phyloP scores from a whole-genome alignment of 257 asterid species.

The Paraleonurus japonicus region DNA sequence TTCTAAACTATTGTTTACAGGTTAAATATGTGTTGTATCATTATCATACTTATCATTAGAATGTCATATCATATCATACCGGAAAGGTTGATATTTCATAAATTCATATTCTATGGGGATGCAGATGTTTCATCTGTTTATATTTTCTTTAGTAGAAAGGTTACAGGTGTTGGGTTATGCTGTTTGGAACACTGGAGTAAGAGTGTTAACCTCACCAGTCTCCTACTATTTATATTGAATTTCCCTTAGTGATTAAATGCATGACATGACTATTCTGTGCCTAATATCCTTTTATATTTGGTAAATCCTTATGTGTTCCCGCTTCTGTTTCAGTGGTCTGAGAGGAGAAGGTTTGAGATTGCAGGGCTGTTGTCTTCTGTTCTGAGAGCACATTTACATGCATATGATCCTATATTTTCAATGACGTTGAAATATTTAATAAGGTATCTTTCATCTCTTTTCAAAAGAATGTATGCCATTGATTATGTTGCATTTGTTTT shows the following conservation, averaged over 20 bases:
- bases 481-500: background rate
- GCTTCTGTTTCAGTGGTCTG: conserved; percentile 78
- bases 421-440: conserved; percentile 92
- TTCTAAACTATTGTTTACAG: background rate
- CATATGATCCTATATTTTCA: conserved; percentile 85
- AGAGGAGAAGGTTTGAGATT: conserved; percentile 83
- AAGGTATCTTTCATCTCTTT: conserved; percentile 46
- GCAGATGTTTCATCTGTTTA: background rate
- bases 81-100: background rate
- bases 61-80: background rate
- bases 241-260: conserved; percentile 12
- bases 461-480: background rate
- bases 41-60: background rate
- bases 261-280: background rate
- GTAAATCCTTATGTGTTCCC: background rate
- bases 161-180: conserved; percentile 8
- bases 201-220: background rate
- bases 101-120: background rate
- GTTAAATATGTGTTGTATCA: background rate
- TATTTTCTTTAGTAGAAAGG: background rate
- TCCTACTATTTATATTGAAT: background rate
- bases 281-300: background rate
- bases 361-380: conserved; percentile 86
- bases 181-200: conserved; percentile 1
- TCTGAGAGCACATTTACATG: conserved; percentile 75